Evolutionary conservation across 2,329 filamentous ascomycete species (phyloP).

Genomic region (Plenodomus tracheiphilus): DNA sequence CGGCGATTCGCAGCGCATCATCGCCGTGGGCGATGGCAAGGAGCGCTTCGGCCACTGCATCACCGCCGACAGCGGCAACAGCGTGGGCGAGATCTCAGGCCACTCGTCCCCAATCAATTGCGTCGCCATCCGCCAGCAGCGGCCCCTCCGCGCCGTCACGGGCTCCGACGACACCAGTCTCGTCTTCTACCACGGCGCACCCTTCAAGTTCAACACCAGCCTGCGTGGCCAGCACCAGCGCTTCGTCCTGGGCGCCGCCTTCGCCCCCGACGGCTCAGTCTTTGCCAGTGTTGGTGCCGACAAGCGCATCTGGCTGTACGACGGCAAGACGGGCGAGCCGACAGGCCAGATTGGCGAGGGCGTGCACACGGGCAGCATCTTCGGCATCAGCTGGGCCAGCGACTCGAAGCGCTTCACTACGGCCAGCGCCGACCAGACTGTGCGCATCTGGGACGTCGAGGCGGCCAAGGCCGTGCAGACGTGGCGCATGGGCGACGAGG

Average conservation of each 20-base stretch:
- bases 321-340: conserved; percentile 91
- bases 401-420: conserved; percentile 88
- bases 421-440: conserved; percentile 89
- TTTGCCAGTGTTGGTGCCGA: conserved; percentile 93
- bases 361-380: conserved; percentile 91
- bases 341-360: conserved; percentile 76
- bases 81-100: conserved; percentile 89
- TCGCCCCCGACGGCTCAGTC: conserved; percentile 81
- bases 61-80: conserved; percentile 88
- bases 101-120: conserved; percentile 90
- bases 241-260: conserved; percentile 85
- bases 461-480: conserved; percentile 74
- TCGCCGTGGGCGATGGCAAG: conserved; percentile 92
- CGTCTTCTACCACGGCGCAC: conserved; percentile 90
- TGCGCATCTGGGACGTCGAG: conserved; percentile 92
- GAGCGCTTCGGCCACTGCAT: conserved; percentile 94
- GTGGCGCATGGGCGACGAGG: conserved; percentile 82
- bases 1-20: conserved; percentile 92
- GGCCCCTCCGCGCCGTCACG: conserved; percentile 88
- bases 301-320: conserved; percentile 88
- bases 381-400: conserved; percentile 84
- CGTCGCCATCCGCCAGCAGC: conserved; percentile 84
- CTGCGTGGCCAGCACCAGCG: conserved; percentile 78
- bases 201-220: conserved; percentile 95
- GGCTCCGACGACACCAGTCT: conserved; percentile 87